These are phyloP conservation scores for Lasiosphaeris hirsuta DNA, from an alignment of 495 filamentous ascomycete species.

Conservation along the genomic window DNA sequence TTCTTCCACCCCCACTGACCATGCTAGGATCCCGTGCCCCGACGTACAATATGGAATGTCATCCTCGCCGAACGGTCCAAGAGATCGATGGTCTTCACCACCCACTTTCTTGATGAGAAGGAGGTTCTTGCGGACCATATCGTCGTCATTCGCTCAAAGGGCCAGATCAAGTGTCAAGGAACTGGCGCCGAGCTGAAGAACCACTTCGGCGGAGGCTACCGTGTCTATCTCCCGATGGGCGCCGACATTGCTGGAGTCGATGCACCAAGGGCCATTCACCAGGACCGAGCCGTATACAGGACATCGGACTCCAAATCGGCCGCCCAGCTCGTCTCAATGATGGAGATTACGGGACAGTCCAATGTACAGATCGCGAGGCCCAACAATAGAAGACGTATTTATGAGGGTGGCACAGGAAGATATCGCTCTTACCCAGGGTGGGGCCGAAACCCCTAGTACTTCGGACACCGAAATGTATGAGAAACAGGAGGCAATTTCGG, in stretches of 20 bases:
- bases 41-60: constrained; percentile 84
- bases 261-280: constrained; percentile 45
- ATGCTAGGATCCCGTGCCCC: constrained; percentile 62
- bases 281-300: constrained; percentile 65
- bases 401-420: constrained; percentile 69
- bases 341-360: constrained; percentile 56
- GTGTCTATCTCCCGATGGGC: constrained; percentile 60
- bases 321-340: constrained; percentile 54
- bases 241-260: constrained; percentile 48
- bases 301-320: constrained; percentile 58
- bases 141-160: constrained; percentile 69
- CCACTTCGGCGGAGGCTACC: constrained; percentile 66
- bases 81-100: constrained; percentile 76
- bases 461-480: constrained; percentile 9
- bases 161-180: constrained; percentile 62
- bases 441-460: too few species aligned
- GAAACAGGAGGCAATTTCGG: background rate
- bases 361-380: constrained; percentile 72
- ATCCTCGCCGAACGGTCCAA: constrained; percentile 68
- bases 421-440: constrained; percentile 24
- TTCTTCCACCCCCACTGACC: background rate
- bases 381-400: constrained; percentile 83
- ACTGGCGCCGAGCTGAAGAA: constrained; percentile 68
- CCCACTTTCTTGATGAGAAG: constrained; percentile 75
- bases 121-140: constrained; percentile 72